Evolutionary conservation across 2,329 filamentous ascomycete species (phyloP).

Genomic region (Exophiala alcalophila): DNA sequence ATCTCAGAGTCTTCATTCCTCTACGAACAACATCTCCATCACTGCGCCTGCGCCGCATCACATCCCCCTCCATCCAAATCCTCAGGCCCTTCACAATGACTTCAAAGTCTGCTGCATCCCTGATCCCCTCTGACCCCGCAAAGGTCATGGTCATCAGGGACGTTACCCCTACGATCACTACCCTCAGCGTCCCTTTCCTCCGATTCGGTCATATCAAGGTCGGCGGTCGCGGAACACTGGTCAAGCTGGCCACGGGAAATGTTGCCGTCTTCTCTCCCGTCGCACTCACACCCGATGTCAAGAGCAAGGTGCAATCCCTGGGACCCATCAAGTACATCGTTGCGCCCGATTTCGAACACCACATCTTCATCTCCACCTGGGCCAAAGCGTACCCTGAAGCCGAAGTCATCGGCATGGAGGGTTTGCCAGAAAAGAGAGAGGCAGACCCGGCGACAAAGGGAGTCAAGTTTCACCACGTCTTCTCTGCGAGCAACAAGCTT

Average conservation of each 20-base stretch:
- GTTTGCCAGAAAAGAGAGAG: constrained; percentile 76
- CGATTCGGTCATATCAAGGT: constrained; percentile 77
- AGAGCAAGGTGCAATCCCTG: constrained; percentile 56
- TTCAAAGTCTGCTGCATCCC: constrained; percentile 47
- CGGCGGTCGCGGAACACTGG: constrained; percentile 81
- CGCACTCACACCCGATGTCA: constrained; percentile 73
- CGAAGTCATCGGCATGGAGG: constrained; percentile 76
- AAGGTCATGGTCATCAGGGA: constrained; percentile 88
- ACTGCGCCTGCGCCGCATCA: background rate
- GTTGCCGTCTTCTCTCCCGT: constrained; percentile 92
- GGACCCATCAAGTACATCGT: constrained; percentile 78
- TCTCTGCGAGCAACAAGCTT: constrained; percentile 54
- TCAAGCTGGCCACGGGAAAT: constrained; percentile 71
- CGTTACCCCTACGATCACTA: constrained; percentile 62
- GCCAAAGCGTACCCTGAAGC: constrained; percentile 73
- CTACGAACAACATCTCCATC: constrained; percentile 1
- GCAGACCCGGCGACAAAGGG: constrained; percentile 55
- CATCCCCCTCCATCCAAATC: background rate
- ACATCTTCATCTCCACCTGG: constrained; percentile 90
- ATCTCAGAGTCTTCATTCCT: constrained; percentile 1
- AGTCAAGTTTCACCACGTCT: constrained; percentile 66
- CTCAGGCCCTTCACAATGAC: constrained; percentile 40
- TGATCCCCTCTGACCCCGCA: constrained; percentile 68
- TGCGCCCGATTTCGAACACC: constrained; percentile 87
- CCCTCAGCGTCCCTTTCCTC: constrained; percentile 77